Evolutionary conservation across 352 stramenopile genomes (phyloP).

Genomic region (Globisporangium cylindrosporum): DNA sequence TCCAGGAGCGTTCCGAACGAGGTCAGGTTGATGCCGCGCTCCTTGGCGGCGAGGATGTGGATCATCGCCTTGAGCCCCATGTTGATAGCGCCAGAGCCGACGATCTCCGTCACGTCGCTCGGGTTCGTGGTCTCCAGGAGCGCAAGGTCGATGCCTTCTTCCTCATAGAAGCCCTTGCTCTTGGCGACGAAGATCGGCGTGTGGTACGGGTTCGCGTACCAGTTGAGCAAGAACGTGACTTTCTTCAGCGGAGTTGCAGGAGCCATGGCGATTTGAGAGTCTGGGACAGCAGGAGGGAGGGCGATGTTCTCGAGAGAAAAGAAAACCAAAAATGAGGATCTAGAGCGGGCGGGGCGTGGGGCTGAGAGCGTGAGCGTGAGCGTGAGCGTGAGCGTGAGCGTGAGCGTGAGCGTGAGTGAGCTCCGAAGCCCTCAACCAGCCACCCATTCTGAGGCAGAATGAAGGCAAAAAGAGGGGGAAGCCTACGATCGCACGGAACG

Average conservation of each 20-base stretch:
- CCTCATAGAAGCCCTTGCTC: constrained; percentile 48
- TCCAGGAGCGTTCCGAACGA: constrained; percentile 47
- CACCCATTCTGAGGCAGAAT: neutral
- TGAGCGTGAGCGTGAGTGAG: neutral
- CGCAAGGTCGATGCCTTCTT: constrained; percentile 49
- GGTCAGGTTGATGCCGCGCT: constrained; percentile 44
- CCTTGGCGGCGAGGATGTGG: constrained; percentile 48
- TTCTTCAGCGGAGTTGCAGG: constrained; percentile 36
- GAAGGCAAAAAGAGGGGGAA: neutral
- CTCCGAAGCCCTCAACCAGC: neutral
- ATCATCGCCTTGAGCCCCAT: constrained; percentile 56
- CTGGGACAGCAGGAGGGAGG: neutral
- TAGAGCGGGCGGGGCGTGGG: neutral
- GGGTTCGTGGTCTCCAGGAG: constrained; percentile 52
- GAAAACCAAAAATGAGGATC: constrained; percentile 13
- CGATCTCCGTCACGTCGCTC: constrained; percentile 51
- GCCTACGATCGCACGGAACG: neutral
- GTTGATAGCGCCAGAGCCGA: constrained; percentile 43
- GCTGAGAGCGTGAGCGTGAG: neutral
- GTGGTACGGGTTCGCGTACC: constrained; percentile 55
- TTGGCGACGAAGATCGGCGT: constrained; percentile 55
- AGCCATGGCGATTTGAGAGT: constrained; percentile 22
- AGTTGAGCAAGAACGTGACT: constrained; percentile 49
- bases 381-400: too few relatives aligned
- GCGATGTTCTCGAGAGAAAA: neutral